Conservation (phyloP, 1,284 basidiomycete species). For the Anthracocystis walkeri region DNA sequence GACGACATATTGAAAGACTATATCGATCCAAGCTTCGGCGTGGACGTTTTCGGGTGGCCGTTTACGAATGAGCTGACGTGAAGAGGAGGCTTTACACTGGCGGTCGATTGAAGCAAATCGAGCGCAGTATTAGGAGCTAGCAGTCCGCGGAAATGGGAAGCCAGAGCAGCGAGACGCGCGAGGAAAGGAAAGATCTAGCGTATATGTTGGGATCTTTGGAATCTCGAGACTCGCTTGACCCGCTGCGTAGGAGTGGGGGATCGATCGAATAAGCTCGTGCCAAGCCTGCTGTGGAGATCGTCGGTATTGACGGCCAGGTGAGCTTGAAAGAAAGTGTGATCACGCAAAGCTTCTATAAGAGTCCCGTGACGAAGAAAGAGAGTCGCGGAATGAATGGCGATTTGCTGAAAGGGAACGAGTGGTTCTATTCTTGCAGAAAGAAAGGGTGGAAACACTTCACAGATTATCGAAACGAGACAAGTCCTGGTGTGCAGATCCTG, state of each 20-base stretch:
- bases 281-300: constrained; percentile 18
- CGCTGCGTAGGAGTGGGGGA: not conserved
- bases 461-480: constrained; percentile 1
- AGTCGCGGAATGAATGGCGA: constrained; percentile 5
- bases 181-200: constrained; percentile 15
- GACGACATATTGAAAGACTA: constrained; percentile 22
- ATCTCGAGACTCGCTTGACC: constrained; percentile 14
- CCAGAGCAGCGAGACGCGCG: constrained; percentile 9
- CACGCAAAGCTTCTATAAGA: not conserved
- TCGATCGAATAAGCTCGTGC: constrained; percentile 18
- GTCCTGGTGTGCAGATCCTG: constrained; percentile 14
- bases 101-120: not conserved
- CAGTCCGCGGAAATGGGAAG: constrained; percentile 2
- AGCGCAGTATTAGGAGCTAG: not conserved
- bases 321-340: not conserved
- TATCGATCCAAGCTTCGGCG: not conserved
- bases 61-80: not conserved
- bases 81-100: not conserved
- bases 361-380: not conserved
- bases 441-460: not conserved
- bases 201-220: constrained; percentile 20
- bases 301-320: constrained; percentile 12
- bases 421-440: not conserved
- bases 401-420: not conserved
- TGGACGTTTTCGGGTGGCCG: constrained; percentile 1